A percentile compares a stretch with the other conserved stretches of the same genome.
Conservation (phyloP, 805 yeast species). For the Candida awuae region DNA sequence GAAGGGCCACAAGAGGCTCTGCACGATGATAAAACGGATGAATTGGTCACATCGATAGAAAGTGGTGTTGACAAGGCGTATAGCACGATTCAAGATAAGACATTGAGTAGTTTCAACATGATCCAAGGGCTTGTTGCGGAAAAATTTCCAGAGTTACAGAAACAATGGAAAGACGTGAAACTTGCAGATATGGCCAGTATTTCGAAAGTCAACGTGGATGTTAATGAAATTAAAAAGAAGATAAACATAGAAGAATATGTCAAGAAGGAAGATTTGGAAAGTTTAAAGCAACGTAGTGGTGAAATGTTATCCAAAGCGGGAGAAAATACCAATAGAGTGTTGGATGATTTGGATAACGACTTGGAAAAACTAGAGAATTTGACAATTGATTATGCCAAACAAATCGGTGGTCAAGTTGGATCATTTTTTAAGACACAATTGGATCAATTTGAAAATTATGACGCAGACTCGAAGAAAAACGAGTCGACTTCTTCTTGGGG, state of each 20-base stretch:
- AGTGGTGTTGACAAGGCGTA: slow-evolving; percentile 33
- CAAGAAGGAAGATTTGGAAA: slow-evolving; percentile 19
- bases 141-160: slow-evolving; percentile 27
- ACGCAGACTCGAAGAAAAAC: slow-evolving; percentile 4
- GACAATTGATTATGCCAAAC: slow-evolving; percentile 53
- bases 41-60: slow-evolving; percentile 48
- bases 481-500: slow-evolving; percentile 10
- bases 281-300: slow-evolving; percentile 20
- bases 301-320: slow-evolving; percentile 23
- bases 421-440: slow-evolving; percentile 34
- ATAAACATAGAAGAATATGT: slow-evolving; percentile 12
- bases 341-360: slow-evolving; percentile 67
- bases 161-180: slow-evolving; percentile 21
- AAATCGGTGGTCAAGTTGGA: slow-evolving; percentile 51
- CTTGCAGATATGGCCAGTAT: slow-evolving; percentile 7
- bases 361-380: slow-evolving; percentile 65
- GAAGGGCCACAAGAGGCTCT: slow-evolving; percentile 8
- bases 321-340: slow-evolving; percentile 47
- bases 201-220: slow-evolving; percentile 7
- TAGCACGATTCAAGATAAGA: slow-evolving; percentile 35
- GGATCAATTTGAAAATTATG: background rate
- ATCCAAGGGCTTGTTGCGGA: slow-evolving; percentile 18
- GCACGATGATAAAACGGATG: slow-evolving; percentile 42
- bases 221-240: slow-evolving; percentile 12
- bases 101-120: slow-evolving; percentile 30